phyloP scores from a whole-genome alignment of 208 protist genomes.

The Paratrypanosoma confusum region DNA sequence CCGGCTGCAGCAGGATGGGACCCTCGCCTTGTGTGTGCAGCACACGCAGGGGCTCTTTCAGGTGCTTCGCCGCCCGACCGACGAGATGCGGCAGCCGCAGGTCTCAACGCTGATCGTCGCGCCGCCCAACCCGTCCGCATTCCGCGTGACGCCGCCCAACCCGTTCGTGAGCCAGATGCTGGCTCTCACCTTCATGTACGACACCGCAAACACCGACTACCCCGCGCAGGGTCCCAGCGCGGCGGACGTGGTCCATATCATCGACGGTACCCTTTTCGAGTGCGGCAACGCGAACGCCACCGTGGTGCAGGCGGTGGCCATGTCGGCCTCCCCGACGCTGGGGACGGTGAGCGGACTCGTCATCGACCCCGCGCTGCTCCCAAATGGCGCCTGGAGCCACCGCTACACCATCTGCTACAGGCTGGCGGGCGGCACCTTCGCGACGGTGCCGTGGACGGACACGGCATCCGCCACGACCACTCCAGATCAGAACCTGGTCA shows the following conservation, averaged over 20 bases:
- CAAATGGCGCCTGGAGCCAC: too few species aligned
- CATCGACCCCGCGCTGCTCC: too few species aligned
- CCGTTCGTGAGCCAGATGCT: constrained; percentile 49
- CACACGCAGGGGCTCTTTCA: constrained; percentile 44
- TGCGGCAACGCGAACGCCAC: constrained; percentile 73
- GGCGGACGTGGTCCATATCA: constrained; percentile 48
- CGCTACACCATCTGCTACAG: constrained; percentile 66
- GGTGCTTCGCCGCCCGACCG: constrained; percentile 19
- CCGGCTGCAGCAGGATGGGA: constrained; percentile 13
- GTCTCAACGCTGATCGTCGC: constrained; percentile 16
- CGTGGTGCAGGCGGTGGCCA: too few species aligned
- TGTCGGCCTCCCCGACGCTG: too few species aligned
- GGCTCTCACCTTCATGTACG: constrained; percentile 32
- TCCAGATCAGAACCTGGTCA: constrained; percentile 48
- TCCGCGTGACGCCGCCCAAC: constrained; percentile 15
- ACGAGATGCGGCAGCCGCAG: too few species aligned
- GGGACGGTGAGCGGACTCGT: too few species aligned
- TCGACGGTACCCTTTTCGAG: constrained; percentile 58
- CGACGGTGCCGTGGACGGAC: constrained; percentile 37
- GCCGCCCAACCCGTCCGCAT: constrained; percentile 27
- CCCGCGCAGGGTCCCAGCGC: constrained; percentile 7
- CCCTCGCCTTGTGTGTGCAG: constrained; percentile 61
- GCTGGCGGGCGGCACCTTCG: constrained; percentile 40
- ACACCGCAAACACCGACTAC: not conserved
- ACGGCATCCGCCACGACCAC: too few species aligned